Base-by-base conservation (phyloP, 768 basidiomycete genomes). In the Tephrocybe sp. region DNA sequence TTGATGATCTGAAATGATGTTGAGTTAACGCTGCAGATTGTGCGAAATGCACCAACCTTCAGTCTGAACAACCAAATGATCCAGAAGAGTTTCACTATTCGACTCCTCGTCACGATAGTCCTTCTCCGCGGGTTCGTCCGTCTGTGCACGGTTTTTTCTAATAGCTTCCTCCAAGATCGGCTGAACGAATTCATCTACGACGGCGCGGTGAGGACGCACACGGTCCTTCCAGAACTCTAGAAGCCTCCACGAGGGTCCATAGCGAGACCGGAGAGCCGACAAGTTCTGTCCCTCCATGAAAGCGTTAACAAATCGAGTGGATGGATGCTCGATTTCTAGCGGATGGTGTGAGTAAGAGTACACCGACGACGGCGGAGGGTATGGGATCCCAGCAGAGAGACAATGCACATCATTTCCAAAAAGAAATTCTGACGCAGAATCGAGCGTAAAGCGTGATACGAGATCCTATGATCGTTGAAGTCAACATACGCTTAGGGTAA, bases 341-440 rank as follows among this genome's bases (percentile, higher is more conserved):
- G n/a, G 46, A 39, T 40, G 46, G 52, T 57, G n/a, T 33, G 49
- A 38, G 33, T 56, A 51, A 49, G 56, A 49, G 23, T 50, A 51
- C 2, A 57, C n/a, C 57, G 56, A 20, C 61, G 68, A 61, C 48
- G 65, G 51, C 46, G 64, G 40, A 1, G 82, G 80, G 55, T 81
- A 79, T 1, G 79, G 72, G 1, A 83, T 67, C 4, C 71, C 72
- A 0, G 70, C 76, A 5, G 68, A 67, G 17, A 82, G 75, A 4
- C 76, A 77, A 38, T 61, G 62, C 12, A 82, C 73, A 42, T 75
- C 67, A 26, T 74, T 63, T 22, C 72, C 76, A 54, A 83, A 82
- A 23, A 84, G 72, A 55, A 83, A 85, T 39, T 80, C 76, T 0
- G 81, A 75, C 1, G 80, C 81, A 0, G 78, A 75, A 61, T 84